A percentile compares a stretch with the other conserved stretches of the same genome.
phyloP scores from a whole-genome alignment of 2,329 filamentous ascomycete genomes.

The Xylariaceae sp. region DNA sequence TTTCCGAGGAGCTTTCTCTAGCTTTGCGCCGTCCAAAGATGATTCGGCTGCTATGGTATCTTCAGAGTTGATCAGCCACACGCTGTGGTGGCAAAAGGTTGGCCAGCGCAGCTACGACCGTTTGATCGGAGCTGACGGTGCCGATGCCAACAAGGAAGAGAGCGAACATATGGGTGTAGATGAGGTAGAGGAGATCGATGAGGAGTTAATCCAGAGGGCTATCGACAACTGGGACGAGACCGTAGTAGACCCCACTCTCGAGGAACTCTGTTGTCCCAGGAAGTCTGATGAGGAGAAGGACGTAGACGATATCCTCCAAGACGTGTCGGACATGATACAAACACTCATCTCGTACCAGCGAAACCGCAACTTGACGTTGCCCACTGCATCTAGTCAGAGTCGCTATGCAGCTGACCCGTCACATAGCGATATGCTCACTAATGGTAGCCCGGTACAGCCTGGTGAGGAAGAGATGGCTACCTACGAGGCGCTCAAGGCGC shows the following conservation, averaged over 20 bases:
- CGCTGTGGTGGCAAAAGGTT: conserved; percentile 72
- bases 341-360: conserved; percentile 76
- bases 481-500: conserved; percentile 73
- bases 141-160: conserved; percentile 36
- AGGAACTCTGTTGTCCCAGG: conserved; percentile 47
- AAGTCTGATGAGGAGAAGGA: conserved; percentile 58
- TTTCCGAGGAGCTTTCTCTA: conserved; percentile 75
- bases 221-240: conserved; percentile 59
- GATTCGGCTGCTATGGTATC: conserved; percentile 69
- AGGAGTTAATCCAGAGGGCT: conserved; percentile 50
- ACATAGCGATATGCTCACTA: conserved; percentile 64
- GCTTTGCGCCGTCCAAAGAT: conserved; percentile 74
- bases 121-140: conserved; percentile 53
- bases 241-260: conserved; percentile 56
- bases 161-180: conserved; percentile 29
- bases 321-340: conserved; percentile 73
- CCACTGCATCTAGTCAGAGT: conserved; percentile 56
- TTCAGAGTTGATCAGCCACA: conserved; percentile 61
- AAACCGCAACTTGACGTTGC: conserved; percentile 70
- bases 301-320: conserved; percentile 66
- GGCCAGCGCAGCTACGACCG: conserved; percentile 66
- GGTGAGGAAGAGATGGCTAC: conserved; percentile 59
- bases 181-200: conserved; percentile 44
- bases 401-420: conserved; percentile 61
- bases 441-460: conserved; percentile 64